Percentiles rank a stretch among this genome's conserved stretches.
Conservation (phyloP, 176 grass and related monocot species). For the Triticum dicoccoides region DNA sequence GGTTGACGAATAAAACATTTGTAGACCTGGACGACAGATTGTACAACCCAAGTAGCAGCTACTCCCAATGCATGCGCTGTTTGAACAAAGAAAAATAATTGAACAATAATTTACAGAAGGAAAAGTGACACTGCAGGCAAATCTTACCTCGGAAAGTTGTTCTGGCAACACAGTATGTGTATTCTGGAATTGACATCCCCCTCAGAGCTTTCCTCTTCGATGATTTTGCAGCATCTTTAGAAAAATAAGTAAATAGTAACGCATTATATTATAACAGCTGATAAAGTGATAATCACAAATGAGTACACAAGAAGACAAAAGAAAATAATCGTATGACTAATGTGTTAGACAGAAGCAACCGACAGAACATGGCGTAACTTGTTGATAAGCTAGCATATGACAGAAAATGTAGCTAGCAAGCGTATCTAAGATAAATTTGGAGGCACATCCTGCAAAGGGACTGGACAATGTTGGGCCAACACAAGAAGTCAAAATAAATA, state of each 20-base stretch:
- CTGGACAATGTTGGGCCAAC: background rate
- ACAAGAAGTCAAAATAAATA: background rate
- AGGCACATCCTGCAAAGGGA: background rate
- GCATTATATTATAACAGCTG: constrained; percentile 5
- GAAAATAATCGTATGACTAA: background rate
- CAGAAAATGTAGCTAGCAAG: constrained; percentile 12
- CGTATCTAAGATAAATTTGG: constrained; percentile 3
- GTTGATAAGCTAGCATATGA: background rate
- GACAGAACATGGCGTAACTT: background rate
- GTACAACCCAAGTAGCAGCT: constrained; percentile 89
- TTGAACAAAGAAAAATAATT: background rate
- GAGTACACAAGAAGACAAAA: constrained; percentile 19
- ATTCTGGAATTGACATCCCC: constrained; percentile 59
- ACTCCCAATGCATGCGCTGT: constrained; percentile 86
- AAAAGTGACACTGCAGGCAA: constrained; percentile 3
- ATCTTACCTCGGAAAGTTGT: constrained; percentile 82
- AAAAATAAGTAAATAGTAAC: constrained; percentile 1
- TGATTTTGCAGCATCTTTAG: constrained; percentile 84
- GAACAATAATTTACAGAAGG: background rate
- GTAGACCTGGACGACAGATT: constrained; percentile 71
- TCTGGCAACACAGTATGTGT: constrained; percentile 68
- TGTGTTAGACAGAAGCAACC: background rate
- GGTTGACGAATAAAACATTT: constrained; percentile 69
- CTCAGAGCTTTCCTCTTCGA: constrained; percentile 73
- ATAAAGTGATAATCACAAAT: constrained; percentile 3